phyloP scores from a whole-genome alignment of 2,329 filamentous ascomycete species.

The Claviceps cyperi region DNA sequence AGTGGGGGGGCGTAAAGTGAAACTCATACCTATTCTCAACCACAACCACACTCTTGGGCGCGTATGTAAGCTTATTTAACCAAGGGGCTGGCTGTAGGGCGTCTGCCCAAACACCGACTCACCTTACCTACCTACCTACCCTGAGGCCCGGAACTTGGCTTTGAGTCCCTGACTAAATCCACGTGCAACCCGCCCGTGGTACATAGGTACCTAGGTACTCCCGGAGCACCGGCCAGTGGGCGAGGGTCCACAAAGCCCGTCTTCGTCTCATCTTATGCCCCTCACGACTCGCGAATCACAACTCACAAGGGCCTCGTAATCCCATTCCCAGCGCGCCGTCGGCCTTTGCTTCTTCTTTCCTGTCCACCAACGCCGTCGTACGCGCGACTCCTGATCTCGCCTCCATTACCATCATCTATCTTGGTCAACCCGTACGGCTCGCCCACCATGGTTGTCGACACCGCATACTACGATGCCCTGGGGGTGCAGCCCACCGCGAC shows the following conservation, averaged over 20 bases:
- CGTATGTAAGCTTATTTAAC: too few species aligned
- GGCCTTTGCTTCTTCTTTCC: background rate
- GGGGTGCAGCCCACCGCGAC: slow-evolving; percentile 74
- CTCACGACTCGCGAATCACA: background rate
- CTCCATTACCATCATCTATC: background rate
- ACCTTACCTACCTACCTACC: too few species aligned
- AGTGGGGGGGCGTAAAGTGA: too few species aligned
- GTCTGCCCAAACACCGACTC: too few species aligned
- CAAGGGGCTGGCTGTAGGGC: too few species aligned
- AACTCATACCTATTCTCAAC: too few species aligned
- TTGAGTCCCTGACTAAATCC: too few species aligned
- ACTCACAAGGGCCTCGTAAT: background rate
- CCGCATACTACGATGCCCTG: slow-evolving; percentile 74
- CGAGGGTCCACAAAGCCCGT: background rate
- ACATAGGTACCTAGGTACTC: too few species aligned
- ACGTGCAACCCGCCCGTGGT: too few species aligned
- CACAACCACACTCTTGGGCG: too few species aligned
- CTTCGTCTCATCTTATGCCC: background rate
- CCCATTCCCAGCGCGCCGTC: background rate
- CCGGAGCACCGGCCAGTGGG: too few species aligned
- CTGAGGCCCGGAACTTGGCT: too few species aligned
- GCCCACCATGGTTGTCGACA: slow-evolving; percentile 68
- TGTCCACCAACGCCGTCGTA: background rate
- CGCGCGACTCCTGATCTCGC: background rate
- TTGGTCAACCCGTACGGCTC: background rate